Conservation (phyloP, 73 alveolate genomes). For the Halteria grandinella region DNA sequence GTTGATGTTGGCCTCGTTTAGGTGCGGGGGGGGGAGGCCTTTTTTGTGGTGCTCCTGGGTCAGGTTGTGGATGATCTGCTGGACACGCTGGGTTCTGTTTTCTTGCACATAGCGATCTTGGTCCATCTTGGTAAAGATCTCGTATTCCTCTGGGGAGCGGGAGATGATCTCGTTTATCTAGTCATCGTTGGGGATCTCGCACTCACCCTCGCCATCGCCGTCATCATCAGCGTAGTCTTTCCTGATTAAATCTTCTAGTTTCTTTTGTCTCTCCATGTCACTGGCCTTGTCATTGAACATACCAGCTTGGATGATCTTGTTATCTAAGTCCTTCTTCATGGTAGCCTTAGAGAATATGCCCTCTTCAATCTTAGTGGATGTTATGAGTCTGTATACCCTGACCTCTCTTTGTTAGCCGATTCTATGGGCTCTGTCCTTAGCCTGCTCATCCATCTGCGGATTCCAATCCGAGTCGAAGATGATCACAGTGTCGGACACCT, state of each 20-base stretch:
- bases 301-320: constrained; percentile 97
- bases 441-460: constrained; percentile 98
- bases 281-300: constrained; percentile 92
- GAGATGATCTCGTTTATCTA: constrained; percentile 94
- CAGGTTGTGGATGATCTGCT: constrained; percentile 67
- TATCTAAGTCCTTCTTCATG: constrained; percentile 94
- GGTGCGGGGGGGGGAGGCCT: too few species aligned
- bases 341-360: constrained; percentile 97
- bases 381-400: constrained; percentile 93
- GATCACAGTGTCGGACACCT: constrained; percentile 97
- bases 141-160: constrained; percentile 87
- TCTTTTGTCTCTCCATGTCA: constrained; percentile 94
- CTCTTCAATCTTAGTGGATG: constrained; percentile 94
- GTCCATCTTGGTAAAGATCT: constrained; percentile 82
- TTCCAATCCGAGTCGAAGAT: constrained; percentile 98
- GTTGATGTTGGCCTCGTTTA: constrained; percentile 71
- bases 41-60: too few species aligned
- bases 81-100: constrained; percentile 81
- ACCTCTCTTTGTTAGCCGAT: constrained; percentile 98
- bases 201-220: constrained; percentile 69
- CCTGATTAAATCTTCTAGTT: constrained; percentile 89
- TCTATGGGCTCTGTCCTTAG: constrained; percentile 99
- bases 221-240: constrained; percentile 89
- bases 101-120: constrained; percentile 82
- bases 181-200: constrained; percentile 92